Evolutionary conservation across 192 early-diverging fungal genomes (phyloP), one percentile per base, ranked within the genome.

Genomic region (Fimicolochytrium jonesii): DNA sequence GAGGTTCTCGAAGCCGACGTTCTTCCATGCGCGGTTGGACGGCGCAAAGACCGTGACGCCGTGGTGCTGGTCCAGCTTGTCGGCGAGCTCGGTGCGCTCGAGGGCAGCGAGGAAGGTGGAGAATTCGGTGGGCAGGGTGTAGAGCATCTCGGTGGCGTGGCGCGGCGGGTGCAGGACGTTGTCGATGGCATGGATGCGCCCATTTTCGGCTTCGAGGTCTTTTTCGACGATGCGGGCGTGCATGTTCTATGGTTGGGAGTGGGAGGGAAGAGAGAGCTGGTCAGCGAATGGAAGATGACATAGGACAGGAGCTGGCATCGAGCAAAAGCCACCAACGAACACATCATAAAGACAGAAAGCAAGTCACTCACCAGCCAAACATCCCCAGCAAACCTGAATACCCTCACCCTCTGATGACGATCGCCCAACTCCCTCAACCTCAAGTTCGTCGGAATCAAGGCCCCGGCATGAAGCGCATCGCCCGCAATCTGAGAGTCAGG

Each of bases 231-330:
- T 48, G 3, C 50, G 46, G 20, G 72, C 52, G 26, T 58, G 48
- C 61, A 69, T 66, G 61, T 74, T 74, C 59, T 69, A 41, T 46
- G 31, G 22, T n/a, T n/a, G n/a, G n/a, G n/a, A n/a, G n/a, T n/a
- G n/a, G n/a, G n/a, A n/a, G n/a, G n/a, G n/a, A n/a, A n/a, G n/a
- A n/a, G n/a, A n/a, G n/a, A n/a, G n/a, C n/a, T n/a, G n/a, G n/a
- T n/a, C n/a, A n/a, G n/a, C n/a, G n/a, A n/a, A n/a, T n/a, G n/a
- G n/a, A n/a, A n/a, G n/a, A n/a, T n/a, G n/a, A n/a, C n/a, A n/a
- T n/a, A n/a, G n/a, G n/a, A n/a, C n/a, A n/a, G n/a, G n/a, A n/a
- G n/a, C n/a, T n/a, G n/a, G n/a, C n/a, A n/a, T n/a, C n/a, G n/a
- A n/a, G n/a, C n/a, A n/a, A n/a, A n/a, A n/a, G n/a, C n/a, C n/a